Evolutionary conservation across 2,329 filamentous ascomycete genomes (phyloP).

Genomic region (Herpotrichia juniperi): DNA sequence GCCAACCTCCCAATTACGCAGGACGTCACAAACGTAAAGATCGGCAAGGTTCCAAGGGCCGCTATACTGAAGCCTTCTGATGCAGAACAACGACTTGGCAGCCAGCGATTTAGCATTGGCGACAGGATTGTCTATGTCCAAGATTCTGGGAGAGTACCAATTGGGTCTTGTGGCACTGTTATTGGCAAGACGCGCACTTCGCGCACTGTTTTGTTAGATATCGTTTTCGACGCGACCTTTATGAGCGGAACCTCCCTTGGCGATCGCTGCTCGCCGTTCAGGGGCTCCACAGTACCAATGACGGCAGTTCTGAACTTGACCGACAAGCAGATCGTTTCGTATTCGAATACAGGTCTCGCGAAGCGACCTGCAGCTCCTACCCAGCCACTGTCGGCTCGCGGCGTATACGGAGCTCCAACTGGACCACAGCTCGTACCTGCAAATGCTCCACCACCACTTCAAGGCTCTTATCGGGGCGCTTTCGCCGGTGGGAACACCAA

Average conservation of each 20-base stretch:
- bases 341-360: slow-evolving; percentile 64
- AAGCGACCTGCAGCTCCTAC: slow-evolving; percentile 57
- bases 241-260: slow-evolving; percentile 96
- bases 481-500: slow-evolving; percentile 53
- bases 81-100: slow-evolving; percentile 88
- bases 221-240: slow-evolving; percentile 92
- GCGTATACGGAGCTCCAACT: slow-evolving; percentile 61
- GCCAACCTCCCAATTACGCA: slow-evolving; percentile 37
- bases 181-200: slow-evolving; percentile 90
- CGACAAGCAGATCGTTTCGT: slow-evolving; percentile 77
- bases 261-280: slow-evolving; percentile 89
- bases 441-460: slow-evolving; percentile 61
- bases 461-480: slow-evolving; percentile 64
- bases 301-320: slow-evolving; percentile 90
- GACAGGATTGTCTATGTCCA: slow-evolving; percentile 93
- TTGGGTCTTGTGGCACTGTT: slow-evolving; percentile 90
- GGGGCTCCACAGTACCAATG: slow-evolving; percentile 87
- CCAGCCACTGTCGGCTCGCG: slow-evolving; percentile 57
- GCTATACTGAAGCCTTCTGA: slow-evolving; percentile 92
- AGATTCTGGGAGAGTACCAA: slow-evolving; percentile 91
- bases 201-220: slow-evolving; percentile 80
- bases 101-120: slow-evolving; percentile 82
- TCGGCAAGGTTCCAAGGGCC: slow-evolving; percentile 82
- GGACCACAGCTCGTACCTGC: slow-evolving; percentile 67
- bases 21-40: slow-evolving; percentile 65